Evolutionary conservation across 208 protist species (phyloP), one percentile per base, ranked within the genome.

Genomic region (Zelonia costaricensis): DNA sequence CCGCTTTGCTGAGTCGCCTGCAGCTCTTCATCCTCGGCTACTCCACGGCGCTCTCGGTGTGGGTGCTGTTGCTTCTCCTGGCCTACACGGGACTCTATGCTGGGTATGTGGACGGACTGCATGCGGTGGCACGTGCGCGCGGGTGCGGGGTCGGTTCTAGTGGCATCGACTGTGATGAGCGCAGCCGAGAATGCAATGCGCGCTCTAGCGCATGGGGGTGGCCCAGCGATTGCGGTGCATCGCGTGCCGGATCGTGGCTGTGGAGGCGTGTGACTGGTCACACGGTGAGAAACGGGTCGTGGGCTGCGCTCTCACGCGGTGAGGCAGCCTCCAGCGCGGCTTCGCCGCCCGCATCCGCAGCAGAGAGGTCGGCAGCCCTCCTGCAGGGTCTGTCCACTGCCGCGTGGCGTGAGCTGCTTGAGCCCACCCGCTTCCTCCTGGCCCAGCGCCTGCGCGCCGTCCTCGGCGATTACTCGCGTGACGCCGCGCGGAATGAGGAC

Each of bases 21-120:
- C 48, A 52, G 25, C 74, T 91, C 45, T 57, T 83, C 43, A 30
- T 82, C 1, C 58, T 31, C 40, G 80, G 84, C 10, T 56, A 83
- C 48, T 86, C 80, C 8, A 80, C 84, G 8, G 35, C 80, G 28
- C 69, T 91, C 8, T 83, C 70, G 16, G 28, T 91, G 22, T 76
- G 70, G 43, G 42, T 62, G 10, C 48, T 33, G 27, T 13, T 55
- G 35, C 31, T 74, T 23, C 73, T 42, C 35, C 30, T 66, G 5
- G 22, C 45, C 1, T 76, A 81, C 46, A 39, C 69, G 0, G 46
- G 52, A 1, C 36, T 74, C 9, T 72, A 49, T 45, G 10, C 70
- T 12, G 52, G 33, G 23, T 79, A 70, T 25, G 43, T 25, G 27
- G 16, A 42, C n/a, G 27, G 48, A n/a, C 40, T 65, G 58, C 39